Evolutionary conservation across 2,329 filamentous ascomycete species (phyloP).

Genomic region (Grosmannia huntii): DNA sequence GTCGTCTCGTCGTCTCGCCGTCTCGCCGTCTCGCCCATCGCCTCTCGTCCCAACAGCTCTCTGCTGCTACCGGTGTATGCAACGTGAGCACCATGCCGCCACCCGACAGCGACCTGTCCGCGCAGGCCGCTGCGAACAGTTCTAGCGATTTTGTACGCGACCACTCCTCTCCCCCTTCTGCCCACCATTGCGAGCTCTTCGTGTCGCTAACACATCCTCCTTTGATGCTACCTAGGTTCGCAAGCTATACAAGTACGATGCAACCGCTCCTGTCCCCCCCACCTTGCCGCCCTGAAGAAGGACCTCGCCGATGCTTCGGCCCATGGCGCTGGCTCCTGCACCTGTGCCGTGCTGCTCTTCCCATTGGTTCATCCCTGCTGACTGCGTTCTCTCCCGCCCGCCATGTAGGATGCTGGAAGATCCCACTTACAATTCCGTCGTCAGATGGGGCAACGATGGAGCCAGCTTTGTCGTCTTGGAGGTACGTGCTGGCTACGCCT

Average conservation of each 20-base stretch:
- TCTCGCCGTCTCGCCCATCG: background rate
- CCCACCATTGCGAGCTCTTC: background rate
- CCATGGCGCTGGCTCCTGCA: background rate
- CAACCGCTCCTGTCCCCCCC: conserved; percentile 1
- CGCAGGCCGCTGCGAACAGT: conserved; percentile 48
- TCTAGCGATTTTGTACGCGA: conserved; percentile 87
- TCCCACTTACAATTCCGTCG: conserved; percentile 80
- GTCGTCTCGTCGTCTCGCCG: background rate
- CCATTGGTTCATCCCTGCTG: background rate
- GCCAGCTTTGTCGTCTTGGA: conserved; percentile 96
- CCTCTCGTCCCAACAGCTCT: background rate
- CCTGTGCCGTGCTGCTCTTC: background rate
- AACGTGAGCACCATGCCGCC: conserved; percentile 11
- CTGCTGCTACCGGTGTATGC: background rate
- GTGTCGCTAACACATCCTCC: conserved; percentile 7
- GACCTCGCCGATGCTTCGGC: background rate
- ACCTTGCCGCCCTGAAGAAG: background rate
- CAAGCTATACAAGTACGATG: conserved; percentile 84
- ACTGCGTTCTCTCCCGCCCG: conserved; percentile 11
- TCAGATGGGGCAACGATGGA: conserved; percentile 88
- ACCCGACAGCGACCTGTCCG: conserved; percentile 24
- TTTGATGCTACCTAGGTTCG: conserved; percentile 53
- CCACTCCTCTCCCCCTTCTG: background rate
- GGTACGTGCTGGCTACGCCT: conserved; percentile 39
- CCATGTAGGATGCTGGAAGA: conserved; percentile 81